A percentile compares a stretch with the other conserved stretches of the same genome.
Conservation (phyloP, 2,329 filamentous ascomycete species). For the Cladosporium velox region DNA sequence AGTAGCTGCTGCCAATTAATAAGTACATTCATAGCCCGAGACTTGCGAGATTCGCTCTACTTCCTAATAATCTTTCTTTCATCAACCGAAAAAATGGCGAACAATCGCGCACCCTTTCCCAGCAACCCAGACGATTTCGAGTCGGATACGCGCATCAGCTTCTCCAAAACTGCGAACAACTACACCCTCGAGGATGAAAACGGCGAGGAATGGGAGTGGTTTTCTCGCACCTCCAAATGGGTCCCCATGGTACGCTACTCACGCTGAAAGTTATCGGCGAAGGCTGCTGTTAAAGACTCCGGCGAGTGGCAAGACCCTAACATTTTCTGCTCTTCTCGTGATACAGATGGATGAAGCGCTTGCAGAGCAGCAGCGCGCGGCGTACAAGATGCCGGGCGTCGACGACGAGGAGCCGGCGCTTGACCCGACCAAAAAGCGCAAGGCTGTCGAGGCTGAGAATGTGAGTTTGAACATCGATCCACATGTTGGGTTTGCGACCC, state of each 20-base stretch:
- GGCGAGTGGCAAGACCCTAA: slow-evolving; percentile 31
- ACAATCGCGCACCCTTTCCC: slow-evolving; percentile 46
- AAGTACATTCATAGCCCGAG: not conserved
- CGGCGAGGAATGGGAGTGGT: slow-evolving; percentile 82
- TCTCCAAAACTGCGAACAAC: slow-evolving; percentile 71
- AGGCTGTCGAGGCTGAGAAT: slow-evolving; percentile 40
- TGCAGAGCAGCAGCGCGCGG: slow-evolving; percentile 61
- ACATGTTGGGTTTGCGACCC: not conserved
- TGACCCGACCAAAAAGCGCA: slow-evolving; percentile 43
- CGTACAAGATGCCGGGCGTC: slow-evolving; percentile 62
- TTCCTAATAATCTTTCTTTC: not conserved
- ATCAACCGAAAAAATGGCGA: slow-evolving; percentile 22
- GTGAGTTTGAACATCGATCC: slow-evolving; percentile 24
- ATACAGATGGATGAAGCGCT: slow-evolving; percentile 61
- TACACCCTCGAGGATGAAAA: slow-evolving; percentile 83
- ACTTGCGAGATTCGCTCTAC: not conserved
- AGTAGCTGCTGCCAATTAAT: not conserved
- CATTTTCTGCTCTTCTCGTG: slow-evolving; percentile 14
- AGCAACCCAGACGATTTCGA: slow-evolving; percentile 68
- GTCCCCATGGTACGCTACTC: slow-evolving; percentile 59
- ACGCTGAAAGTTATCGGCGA: slow-evolving; percentile 21
- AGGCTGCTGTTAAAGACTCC: slow-evolving; percentile 12
- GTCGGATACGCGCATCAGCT: slow-evolving; percentile 79
- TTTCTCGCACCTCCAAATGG: slow-evolving; percentile 72
- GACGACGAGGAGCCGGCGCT: slow-evolving; percentile 52